Conservation (phyloP, 208 protist species). For the Wallacemonas sp. region DNA sequence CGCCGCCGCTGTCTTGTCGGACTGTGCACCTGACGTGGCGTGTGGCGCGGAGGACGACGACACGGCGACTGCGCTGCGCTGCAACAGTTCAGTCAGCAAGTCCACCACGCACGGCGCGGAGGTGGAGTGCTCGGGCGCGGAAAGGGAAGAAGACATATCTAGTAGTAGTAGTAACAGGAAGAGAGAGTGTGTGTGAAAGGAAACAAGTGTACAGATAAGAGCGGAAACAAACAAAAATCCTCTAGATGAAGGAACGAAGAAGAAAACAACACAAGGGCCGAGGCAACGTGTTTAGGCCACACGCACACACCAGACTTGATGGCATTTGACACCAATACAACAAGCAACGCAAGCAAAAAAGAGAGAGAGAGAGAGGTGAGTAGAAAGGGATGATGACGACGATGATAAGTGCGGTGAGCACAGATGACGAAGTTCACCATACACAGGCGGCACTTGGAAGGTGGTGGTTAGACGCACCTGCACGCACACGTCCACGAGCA, state of each 20-base stretch:
- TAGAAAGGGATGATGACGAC: not conserved
- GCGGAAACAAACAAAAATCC: constrained; percentile 5
- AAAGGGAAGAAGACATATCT: not conserved
- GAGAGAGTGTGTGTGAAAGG: not conserved
- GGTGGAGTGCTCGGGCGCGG: not conserved
- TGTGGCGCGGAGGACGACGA: too few relatives aligned
- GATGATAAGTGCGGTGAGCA: too few relatives aligned
- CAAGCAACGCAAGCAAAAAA: not conserved
- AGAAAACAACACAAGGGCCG: not conserved
- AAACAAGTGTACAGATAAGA: not conserved
- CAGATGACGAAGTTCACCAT: too few relatives aligned
- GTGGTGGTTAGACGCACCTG: too few relatives aligned
- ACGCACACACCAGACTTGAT: not conserved
- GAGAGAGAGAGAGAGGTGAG: constrained; percentile 3
- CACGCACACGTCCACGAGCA: too few relatives aligned
- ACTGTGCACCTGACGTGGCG: not conserved
- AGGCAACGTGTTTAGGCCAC: not conserved
- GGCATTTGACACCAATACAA: constrained; percentile 2
- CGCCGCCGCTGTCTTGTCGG: not conserved
- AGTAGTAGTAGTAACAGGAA: not conserved
- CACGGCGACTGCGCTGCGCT: not conserved
- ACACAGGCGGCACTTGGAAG: too few relatives aligned
- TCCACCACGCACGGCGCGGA: not conserved
- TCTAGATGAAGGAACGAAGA: not conserved
- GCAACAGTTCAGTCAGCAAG: not conserved